phyloP scores from a whole-genome alignment of 768 basidiomycete species.

The Fistulinella prunicolor region DNA sequence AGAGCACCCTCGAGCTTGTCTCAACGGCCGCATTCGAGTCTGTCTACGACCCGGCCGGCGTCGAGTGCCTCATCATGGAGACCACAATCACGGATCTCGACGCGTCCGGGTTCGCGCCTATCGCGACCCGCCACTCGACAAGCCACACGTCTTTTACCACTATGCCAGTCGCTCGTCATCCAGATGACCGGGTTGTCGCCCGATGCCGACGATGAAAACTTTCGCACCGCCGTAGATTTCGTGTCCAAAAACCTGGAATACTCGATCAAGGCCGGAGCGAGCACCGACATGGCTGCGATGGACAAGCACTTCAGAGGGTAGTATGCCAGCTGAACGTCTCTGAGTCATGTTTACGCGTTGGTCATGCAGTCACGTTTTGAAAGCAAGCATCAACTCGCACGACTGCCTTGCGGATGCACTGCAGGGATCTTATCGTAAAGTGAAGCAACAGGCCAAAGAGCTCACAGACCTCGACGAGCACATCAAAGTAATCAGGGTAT shows the following conservation, averaged over 20 bases:
- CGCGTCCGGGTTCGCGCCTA: constrained; percentile 40
- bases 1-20: constrained; percentile 37
- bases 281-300: constrained; percentile 53
- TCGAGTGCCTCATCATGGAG: constrained; percentile 40
- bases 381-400: constrained; percentile 66
- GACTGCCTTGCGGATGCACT: constrained; percentile 62
- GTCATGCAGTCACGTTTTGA: constrained; percentile 51
- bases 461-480: constrained; percentile 62
- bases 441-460: constrained; percentile 49
- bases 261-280: constrained; percentile 53
- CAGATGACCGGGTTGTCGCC: constrained; percentile 52
- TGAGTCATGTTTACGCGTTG: constrained; percentile 11
- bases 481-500: constrained; percentile 47
- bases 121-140: constrained; percentile 54
- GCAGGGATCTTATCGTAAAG: constrained; percentile 45
- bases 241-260: constrained; percentile 59
- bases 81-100: constrained; percentile 35
- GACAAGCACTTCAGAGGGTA: constrained; percentile 58
- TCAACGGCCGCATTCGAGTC: constrained; percentile 44
- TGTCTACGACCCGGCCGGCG: constrained; percentile 43
- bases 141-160: constrained; percentile 48
- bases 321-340: constrained; percentile 8
- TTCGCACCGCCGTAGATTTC: constrained; percentile 51
- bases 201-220: constrained; percentile 42
- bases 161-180: constrained; percentile 52